These are phyloP conservation scores for Delonix regia DNA, from an alignment of 306 rosid genomes.

Conservation along the genomic window DNA sequence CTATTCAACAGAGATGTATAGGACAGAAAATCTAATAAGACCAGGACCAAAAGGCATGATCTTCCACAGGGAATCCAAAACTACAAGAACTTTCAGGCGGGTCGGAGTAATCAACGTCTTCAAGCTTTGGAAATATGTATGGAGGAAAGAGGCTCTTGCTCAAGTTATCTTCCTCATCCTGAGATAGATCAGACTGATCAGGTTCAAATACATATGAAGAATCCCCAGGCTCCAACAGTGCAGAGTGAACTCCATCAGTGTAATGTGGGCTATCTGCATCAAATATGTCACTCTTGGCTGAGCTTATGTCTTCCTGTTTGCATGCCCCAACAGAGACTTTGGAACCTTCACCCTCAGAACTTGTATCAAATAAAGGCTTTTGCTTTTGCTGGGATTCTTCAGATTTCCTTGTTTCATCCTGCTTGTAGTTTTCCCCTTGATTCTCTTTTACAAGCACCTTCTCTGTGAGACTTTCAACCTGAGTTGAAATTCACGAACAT, in stretches of 20 bases:
- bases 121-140: slow-evolving; percentile 63
- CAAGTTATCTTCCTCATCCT: slow-evolving; percentile 67
- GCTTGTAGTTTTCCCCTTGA: slow-evolving; percentile 28
- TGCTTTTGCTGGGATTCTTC: slow-evolving; percentile 31
- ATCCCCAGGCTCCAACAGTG: slow-evolving; percentile 52
- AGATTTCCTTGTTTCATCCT: slow-evolving; percentile 37
- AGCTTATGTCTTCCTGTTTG: slow-evolving; percentile 57
- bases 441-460: slow-evolving; percentile 43
- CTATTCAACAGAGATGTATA: slow-evolving; percentile 1
- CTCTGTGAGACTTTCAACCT: slow-evolving; percentile 59
- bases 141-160: slow-evolving; percentile 52
- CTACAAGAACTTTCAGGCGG: slow-evolving; percentile 55
- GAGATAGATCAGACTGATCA: slow-evolving; percentile 68
- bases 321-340: slow-evolving; percentile 49
- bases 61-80: slow-evolving; percentile 64
- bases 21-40: slow-evolving; percentile 36
- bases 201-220: slow-evolving; percentile 56
- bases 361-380: slow-evolving; percentile 34
- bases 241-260: slow-evolving; percentile 60
- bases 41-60: slow-evolving; percentile 78
- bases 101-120: slow-evolving; percentile 59
- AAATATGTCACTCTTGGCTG: slow-evolving; percentile 65
- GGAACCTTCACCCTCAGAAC: slow-evolving; percentile 55
- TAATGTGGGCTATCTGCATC: slow-evolving; percentile 68
- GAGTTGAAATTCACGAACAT: slow-evolving; percentile 1